A percentile compares a stretch with the other conserved stretches of the same genome.
Conservation (phyloP, 2,329 filamentous ascomycete genomes). For the Incumbomyces delicatus region DNA sequence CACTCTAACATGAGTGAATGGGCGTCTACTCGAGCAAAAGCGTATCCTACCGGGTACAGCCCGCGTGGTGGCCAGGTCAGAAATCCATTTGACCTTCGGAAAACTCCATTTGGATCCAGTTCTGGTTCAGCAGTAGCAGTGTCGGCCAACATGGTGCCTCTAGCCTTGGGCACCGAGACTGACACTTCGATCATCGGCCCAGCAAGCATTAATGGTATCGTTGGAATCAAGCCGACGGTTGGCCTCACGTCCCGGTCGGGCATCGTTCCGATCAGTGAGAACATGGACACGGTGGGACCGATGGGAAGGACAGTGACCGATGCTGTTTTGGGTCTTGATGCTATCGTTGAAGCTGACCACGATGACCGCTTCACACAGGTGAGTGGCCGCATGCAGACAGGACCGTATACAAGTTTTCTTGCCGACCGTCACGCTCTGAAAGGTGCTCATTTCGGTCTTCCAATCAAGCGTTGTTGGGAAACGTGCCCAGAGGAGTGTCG, state of each 20-base stretch:
- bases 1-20: constrained; percentile 23
- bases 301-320: constrained; percentile 20
- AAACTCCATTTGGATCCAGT: constrained; percentile 8
- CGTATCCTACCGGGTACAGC: constrained; percentile 44
- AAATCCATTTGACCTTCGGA: constrained; percentile 38
- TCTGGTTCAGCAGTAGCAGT: constrained; percentile 27
- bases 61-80: constrained; percentile 54
- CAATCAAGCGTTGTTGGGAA: constrained; percentile 38
- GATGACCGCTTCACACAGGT: constrained; percentile 14
- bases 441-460: constrained; percentile 17
- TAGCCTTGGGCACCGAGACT: constrained; percentile 20
- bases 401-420: constrained; percentile 13
- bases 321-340: constrained; percentile 13
- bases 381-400: constrained; percentile 10
- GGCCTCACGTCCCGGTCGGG: constrained; percentile 25
- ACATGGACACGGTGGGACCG: constrained; percentile 21
- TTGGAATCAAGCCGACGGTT: constrained; percentile 26
- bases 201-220: constrained; percentile 10
- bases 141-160: constrained; percentile 30
- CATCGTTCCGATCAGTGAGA: constrained; percentile 24
- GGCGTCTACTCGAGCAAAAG: constrained; percentile 14
- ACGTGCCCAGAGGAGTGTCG: constrained; percentile 31
- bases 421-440: constrained; percentile 12
- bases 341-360: constrained; percentile 9
- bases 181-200: constrained; percentile 26